Evolutionary conservation across 2,329 filamentous ascomycete species (phyloP).

Genomic region (Aspergillus sergii): DNA sequence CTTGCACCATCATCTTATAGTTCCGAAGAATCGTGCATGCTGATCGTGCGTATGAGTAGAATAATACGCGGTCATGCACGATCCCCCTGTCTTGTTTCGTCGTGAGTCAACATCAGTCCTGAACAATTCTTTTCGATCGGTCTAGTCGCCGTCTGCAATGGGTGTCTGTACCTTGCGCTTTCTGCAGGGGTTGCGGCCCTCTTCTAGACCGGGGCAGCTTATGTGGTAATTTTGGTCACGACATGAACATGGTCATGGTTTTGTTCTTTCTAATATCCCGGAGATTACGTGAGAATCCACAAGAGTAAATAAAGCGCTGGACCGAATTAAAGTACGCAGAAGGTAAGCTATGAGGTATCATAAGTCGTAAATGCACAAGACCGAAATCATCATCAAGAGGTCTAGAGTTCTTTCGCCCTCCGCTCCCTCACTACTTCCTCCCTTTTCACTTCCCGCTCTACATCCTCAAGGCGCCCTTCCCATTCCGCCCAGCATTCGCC

Average conservation of each 20-base stretch:
- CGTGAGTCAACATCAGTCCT: neutral
- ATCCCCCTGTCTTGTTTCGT: conserved; percentile 1
- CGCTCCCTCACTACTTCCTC: conserved; percentile 60
- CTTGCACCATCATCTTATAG: neutral
- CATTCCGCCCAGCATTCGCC: conserved; percentile 71
- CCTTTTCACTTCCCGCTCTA: conserved; percentile 67
- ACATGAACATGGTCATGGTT: neutral
- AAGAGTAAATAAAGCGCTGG: neutral
- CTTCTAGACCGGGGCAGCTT: neutral
- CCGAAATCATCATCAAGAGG: neutral
- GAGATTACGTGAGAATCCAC: neutral
- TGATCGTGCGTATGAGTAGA: neutral
- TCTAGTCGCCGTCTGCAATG: neutral
- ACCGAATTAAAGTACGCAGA: neutral
- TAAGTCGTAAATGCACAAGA: conserved; percentile 3
- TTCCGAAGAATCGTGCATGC: neutral
- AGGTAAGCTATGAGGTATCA: conserved; percentile 16
- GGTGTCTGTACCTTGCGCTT: conserved; percentile 1
- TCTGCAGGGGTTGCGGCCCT: neutral
- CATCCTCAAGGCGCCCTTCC: conserved; percentile 66
- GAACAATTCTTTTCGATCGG: neutral
- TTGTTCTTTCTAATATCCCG: neutral
- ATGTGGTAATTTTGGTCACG: neutral
- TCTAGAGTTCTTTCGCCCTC: conserved; percentile 50
- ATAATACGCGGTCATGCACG: neutral